Percentiles rank a stretch among this genome's conserved stretches.
phyloP scores from a whole-genome alignment of 257 asterid species.

The Dorcoceras hygrometricum region DNA sequence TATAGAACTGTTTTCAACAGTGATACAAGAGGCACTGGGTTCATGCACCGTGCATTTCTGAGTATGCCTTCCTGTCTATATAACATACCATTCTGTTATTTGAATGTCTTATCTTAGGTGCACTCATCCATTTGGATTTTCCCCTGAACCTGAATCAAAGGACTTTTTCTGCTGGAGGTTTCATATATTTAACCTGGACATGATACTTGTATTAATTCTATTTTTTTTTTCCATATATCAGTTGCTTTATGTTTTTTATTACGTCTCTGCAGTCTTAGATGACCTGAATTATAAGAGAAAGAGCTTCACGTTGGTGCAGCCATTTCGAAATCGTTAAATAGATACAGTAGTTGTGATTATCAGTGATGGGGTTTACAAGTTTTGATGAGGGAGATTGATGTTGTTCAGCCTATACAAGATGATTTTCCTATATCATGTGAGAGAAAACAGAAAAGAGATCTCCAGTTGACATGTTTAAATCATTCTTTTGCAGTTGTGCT shows the following conservation, averaged over 20 bases:
- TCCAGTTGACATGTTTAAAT: neutral
- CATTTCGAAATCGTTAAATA: neutral
- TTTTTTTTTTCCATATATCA: neutral
- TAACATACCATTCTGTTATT: slow-evolving; percentile 3
- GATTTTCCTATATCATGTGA: neutral
- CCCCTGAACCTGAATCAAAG: neutral
- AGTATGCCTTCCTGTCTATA: slow-evolving; percentile 42
- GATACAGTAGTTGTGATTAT: neutral
- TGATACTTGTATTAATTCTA: neutral
- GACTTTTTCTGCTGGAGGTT: neutral
- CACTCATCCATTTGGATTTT: neutral
- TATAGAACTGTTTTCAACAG: slow-evolving; percentile 97
- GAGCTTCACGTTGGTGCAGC: neutral
- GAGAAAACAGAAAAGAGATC: neutral
- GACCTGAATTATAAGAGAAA: neutral
- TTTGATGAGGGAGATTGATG: neutral
- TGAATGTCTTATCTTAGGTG: neutral
- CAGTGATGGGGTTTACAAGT: neutral
- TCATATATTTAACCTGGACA: neutral
- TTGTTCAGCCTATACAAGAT: neutral
- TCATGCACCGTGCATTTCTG: slow-evolving; percentile 98
- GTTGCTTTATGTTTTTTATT: neutral
- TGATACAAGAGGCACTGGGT: slow-evolving; percentile 94
- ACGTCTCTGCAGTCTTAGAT: neutral
- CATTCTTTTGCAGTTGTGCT: neutral